Evolutionary conservation across 1,284 basidiomycete genomes (phyloP).

Genomic region (Moesziomyces antarcticus): DNA sequence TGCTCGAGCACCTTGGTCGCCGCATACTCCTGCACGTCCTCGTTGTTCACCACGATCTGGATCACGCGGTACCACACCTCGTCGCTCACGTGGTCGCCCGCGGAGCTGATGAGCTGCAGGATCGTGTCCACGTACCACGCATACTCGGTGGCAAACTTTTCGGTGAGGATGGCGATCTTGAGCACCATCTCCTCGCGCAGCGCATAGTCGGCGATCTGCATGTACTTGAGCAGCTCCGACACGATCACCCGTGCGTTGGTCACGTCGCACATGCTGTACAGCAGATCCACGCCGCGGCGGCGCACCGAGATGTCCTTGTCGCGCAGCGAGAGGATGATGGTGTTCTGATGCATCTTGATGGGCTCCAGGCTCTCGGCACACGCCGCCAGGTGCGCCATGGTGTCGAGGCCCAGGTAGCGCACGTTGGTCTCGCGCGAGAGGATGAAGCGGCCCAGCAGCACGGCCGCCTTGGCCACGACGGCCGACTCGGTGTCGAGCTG

Average conservation of each 20-base stretch:
- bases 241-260: conserved; percentile 95
- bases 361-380: conserved; percentile 83
- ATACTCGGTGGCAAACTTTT: conserved; percentile 87
- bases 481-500: conserved; percentile 92
- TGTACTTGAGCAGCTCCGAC: conserved; percentile 89
- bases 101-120: conserved; percentile 90
- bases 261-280: conserved; percentile 99
- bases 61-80: conserved; percentile 99
- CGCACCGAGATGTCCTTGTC: conserved; percentile 98
- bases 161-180: conserved; percentile 97
- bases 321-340: conserved; percentile 90
- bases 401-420: conserved; percentile 95
- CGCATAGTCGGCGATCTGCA: conserved; percentile 93
- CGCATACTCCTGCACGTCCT: conserved; percentile 89
- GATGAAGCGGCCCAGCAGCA: conserved; percentile 93
- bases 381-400: conserved; percentile 97
- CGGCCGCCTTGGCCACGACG: conserved; percentile 87
- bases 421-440: conserved; percentile 98
- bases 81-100: conserved; percentile 97
- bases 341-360: conserved; percentile 94
- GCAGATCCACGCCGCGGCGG: conserved; percentile 88
- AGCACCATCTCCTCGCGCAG: conserved; percentile 97
- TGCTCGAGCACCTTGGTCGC: conserved; percentile 93
- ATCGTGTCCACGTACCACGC: conserved; percentile 71
- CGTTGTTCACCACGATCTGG: conserved; percentile 98